Evolutionary conservation across 495 filamentous ascomycete genomes (phyloP).

Genomic region (Penicillium verhagenii): DNA sequence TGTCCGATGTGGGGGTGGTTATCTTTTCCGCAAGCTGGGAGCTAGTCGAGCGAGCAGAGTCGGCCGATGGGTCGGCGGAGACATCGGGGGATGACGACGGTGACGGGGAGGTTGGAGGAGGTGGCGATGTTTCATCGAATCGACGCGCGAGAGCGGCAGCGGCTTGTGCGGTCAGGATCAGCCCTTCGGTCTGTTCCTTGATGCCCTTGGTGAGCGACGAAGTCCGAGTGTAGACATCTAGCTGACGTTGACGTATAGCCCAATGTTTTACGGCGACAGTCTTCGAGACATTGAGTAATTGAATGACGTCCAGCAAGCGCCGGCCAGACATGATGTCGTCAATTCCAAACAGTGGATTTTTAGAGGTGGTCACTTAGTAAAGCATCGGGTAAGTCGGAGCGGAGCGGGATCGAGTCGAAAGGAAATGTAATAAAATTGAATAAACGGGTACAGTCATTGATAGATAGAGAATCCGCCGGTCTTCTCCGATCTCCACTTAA

Average conservation of each 20-base stretch:
- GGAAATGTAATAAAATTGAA: conserved; percentile 15
- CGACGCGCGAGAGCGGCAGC: conserved; percentile 58
- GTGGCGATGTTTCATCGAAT: conserved; percentile 48
- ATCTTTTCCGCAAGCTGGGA: conserved; percentile 7
- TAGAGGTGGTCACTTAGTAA: neutral
- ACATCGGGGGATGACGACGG: conserved; percentile 18
- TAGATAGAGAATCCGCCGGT: conserved; percentile 21
- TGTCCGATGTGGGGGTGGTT: conserved; percentile 29
- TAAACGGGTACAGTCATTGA: conserved; percentile 8
- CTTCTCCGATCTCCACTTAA: conserved; percentile 18
- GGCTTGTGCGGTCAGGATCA: conserved; percentile 63
- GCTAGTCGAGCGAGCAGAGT: conserved; percentile 3
- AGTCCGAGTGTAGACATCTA: conserved; percentile 73
- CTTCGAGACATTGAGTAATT: conserved; percentile 73
- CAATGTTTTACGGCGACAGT: conserved; percentile 78
- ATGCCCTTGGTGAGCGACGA: conserved; percentile 71
- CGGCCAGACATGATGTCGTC: conserved; percentile 59
- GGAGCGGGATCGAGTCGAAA: conserved; percentile 3
- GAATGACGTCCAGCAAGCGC: conserved; percentile 74
- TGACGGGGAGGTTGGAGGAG: conserved; percentile 15
- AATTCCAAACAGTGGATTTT: too few relatives aligned
- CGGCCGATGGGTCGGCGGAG: conserved; percentile 16
- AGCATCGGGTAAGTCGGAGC: conserved; percentile 13
- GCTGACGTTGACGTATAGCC: conserved; percentile 69
- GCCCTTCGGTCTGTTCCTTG: conserved; percentile 60